A percentile compares a stretch with the other conserved stretches of the same genome.
These are phyloP conservation scores for Paecilomyces fulvus DNA, from an alignment of 2,329 filamentous ascomycete species.

Conservation along the genomic window DNA sequence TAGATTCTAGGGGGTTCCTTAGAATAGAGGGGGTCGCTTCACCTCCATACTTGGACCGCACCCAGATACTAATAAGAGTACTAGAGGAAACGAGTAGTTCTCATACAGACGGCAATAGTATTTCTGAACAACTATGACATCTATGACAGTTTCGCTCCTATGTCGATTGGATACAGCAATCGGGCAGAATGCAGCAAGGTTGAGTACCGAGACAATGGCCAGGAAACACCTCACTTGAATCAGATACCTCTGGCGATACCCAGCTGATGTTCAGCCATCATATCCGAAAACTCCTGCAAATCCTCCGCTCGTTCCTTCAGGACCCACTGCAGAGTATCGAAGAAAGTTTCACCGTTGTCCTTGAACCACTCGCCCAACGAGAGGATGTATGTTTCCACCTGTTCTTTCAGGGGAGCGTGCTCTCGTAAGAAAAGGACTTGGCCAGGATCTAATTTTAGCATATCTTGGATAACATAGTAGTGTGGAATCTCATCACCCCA, in stretches of 20 bases:
- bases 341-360: constrained; percentile 56
- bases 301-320: constrained; percentile 47
- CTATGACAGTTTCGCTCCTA: not conserved
- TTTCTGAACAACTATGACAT: not conserved
- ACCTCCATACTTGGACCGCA: too few relatives aligned
- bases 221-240: not conserved
- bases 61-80: too few relatives aligned
- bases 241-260: constrained; percentile 18
- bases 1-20: too few relatives aligned
- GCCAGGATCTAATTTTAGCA: constrained; percentile 54
- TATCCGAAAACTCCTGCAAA: constrained; percentile 30
- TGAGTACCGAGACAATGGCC: not conserved
- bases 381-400: constrained; percentile 48
- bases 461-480: constrained; percentile 57
- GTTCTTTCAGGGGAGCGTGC: constrained; percentile 46
- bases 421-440: constrained; percentile 52
- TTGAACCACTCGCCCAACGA: constrained; percentile 52
- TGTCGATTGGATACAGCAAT: not conserved
- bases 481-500: constrained; percentile 58
- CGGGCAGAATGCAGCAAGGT: not conserved
- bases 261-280: constrained; percentile 18
- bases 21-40: too few relatives aligned
- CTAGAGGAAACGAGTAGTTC: not conserved
- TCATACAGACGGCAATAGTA: not conserved
- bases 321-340: constrained; percentile 51